A percentile compares a stretch with the other conserved stretches of the same genome.
phyloP scores from a whole-genome alignment of 2,329 filamentous ascomycete species.

The Ceratocystis cacaofunesta region DNA sequence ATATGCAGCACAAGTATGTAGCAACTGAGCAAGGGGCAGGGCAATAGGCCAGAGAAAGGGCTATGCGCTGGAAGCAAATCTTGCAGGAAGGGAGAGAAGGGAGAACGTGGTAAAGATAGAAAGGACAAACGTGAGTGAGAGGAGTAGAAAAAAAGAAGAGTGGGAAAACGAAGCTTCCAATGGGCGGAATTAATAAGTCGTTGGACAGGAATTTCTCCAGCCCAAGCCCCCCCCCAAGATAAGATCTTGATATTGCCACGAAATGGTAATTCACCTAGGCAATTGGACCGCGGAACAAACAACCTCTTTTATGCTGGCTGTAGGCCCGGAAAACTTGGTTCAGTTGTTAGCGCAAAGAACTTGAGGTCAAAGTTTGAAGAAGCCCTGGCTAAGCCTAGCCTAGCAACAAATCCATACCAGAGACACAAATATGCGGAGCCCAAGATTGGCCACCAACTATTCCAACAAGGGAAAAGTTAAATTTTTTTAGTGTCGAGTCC shows the following conservation, averaged over 20 bases:
- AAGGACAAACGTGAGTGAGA: slow-evolving; percentile 6
- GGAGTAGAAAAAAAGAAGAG: slow-evolving; percentile 2
- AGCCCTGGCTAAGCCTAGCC: slow-evolving; percentile 7
- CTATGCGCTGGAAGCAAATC: slow-evolving; percentile 10
- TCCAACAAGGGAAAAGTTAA: slow-evolving; percentile 2
- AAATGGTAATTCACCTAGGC: background rate
- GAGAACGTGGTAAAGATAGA: background rate
- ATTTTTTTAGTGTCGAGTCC: background rate
- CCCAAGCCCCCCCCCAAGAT: background rate
- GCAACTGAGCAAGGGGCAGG: slow-evolving; percentile 14
- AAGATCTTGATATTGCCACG: slow-evolving; percentile 1
- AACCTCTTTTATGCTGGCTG: background rate
- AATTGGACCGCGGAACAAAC: background rate
- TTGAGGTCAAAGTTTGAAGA: background rate
- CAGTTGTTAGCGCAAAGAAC: slow-evolving; percentile 2
- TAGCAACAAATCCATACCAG: background rate
- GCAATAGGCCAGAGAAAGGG: slow-evolving; percentile 14
- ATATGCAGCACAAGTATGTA: slow-evolving; percentile 13
- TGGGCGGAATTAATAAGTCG: background rate
- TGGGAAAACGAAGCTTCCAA: background rate
- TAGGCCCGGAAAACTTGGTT: background rate
- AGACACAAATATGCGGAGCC: background rate
- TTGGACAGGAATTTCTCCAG: background rate
- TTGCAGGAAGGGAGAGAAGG: slow-evolving; percentile 10
- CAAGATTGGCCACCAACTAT: slow-evolving; percentile 3